phyloP scores from a whole-genome alignment of 495 filamentous ascomycete genomes.

The Hypoxylon lenormandii region DNA sequence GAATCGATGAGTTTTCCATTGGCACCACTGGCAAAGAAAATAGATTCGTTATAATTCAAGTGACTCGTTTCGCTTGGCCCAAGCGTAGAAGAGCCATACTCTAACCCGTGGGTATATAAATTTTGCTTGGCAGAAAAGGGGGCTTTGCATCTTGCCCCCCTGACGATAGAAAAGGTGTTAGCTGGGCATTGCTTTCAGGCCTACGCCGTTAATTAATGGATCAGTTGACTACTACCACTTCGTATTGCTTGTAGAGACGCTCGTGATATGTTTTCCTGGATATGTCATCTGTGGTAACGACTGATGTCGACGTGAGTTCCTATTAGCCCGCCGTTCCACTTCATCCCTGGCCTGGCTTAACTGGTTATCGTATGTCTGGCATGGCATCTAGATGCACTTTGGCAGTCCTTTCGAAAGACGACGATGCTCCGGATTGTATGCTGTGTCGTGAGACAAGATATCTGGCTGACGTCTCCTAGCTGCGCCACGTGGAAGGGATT shows the following conservation, averaged over 20 bases:
- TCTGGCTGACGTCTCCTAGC: not conserved
- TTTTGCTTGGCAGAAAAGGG: constrained; percentile 17
- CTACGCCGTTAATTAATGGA: not conserved
- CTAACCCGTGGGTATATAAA: constrained; percentile 37
- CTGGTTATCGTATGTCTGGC: too few relatives aligned
- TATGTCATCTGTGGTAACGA: too few relatives aligned
- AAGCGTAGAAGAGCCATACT: constrained; percentile 11
- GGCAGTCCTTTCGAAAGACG: too few relatives aligned
- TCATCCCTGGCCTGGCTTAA: too few relatives aligned
- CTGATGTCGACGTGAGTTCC: too few relatives aligned
- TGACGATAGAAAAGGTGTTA: constrained; percentile 21
- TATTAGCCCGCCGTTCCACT: too few relatives aligned
- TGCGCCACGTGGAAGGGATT: not conserved
- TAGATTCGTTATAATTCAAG: constrained; percentile 36
- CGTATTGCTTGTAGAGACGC: not conserved
- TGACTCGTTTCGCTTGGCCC: constrained; percentile 1
- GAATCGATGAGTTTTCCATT: constrained; percentile 33
- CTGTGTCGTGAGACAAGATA: too few relatives aligned
- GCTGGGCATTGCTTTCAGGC: not conserved
- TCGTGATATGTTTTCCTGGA: too few relatives aligned
- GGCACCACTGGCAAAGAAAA: constrained; percentile 24
- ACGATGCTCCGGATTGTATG: too few relatives aligned
- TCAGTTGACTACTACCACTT: not conserved
- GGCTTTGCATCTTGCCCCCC: constrained; percentile 17
- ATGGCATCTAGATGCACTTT: too few relatives aligned